These are phyloP conservation scores for Suillus fuscotomentosus DNA, from an alignment of 768 basidiomycete species.

Conservation along the genomic window DNA sequence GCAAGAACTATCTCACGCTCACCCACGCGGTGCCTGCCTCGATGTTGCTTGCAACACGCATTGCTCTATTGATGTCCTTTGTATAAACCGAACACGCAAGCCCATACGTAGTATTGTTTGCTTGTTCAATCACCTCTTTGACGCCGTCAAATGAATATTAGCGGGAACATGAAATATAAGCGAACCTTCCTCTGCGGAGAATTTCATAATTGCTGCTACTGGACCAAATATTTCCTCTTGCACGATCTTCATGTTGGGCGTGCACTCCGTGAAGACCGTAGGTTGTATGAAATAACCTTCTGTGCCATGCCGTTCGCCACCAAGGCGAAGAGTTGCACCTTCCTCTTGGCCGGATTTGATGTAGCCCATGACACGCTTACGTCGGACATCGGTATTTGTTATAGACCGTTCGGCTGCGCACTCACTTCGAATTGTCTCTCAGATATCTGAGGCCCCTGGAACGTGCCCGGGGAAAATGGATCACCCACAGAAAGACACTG, in stretches of 20 bases:
- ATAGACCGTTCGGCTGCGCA: constrained; percentile 9
- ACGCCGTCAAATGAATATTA: neutral
- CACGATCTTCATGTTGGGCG: constrained; percentile 72
- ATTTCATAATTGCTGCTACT: constrained; percentile 73
- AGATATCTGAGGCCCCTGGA: constrained; percentile 81
- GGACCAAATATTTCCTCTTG: constrained; percentile 81
- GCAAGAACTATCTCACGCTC: constrained; percentile 8
- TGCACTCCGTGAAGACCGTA: constrained; percentile 71
- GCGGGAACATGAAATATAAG: neutral
- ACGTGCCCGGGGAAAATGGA: constrained; percentile 57
- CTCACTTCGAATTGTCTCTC: constrained; percentile 69
- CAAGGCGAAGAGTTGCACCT: constrained; percentile 68
- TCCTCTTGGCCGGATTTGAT: constrained; percentile 71
- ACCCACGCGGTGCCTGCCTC: constrained; percentile 84
- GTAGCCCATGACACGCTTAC: constrained; percentile 79
- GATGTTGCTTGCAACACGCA: constrained; percentile 69
- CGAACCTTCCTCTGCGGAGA: constrained; percentile 53
- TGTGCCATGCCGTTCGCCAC: constrained; percentile 58
- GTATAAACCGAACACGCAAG: constrained; percentile 88
- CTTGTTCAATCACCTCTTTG: constrained; percentile 59
- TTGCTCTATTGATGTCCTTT: constrained; percentile 70
- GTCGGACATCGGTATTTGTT: constrained; percentile 78
- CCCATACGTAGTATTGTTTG: constrained; percentile 87
- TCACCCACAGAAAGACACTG: constrained; percentile 64
- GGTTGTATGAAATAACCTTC: constrained; percentile 74